A percentile compares a stretch with the other conserved stretches of the same genome.
phyloP scores from a whole-genome alignment of 1,284 basidiomycete genomes.

The Leccinum solheimii region DNA sequence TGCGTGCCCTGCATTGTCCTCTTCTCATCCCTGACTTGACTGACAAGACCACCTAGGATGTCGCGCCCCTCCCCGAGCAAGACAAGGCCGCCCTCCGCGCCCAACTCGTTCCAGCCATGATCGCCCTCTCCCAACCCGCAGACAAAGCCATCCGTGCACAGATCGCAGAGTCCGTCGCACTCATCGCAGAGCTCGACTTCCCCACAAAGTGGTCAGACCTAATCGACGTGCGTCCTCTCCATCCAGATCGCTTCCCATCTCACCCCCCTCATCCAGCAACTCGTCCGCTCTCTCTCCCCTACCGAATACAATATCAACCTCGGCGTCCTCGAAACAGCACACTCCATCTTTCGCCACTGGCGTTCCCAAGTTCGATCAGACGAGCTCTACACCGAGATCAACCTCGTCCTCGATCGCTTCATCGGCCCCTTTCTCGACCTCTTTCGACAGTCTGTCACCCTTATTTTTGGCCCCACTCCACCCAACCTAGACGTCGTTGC shows the following conservation, averaged over 20 bases:
- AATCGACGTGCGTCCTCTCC: conserved; percentile 65
- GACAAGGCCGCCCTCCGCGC: conserved; percentile 71
- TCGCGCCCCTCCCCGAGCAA: conserved; percentile 55
- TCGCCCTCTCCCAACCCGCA: conserved; percentile 64
- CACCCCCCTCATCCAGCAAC: conserved; percentile 57
- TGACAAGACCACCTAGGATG: conserved; percentile 49
- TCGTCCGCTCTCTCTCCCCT: conserved; percentile 75
- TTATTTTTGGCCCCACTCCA: conserved; percentile 49
- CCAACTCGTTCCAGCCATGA: conserved; percentile 81
- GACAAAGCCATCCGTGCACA: conserved; percentile 77
- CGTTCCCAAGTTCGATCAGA: conserved; percentile 89
- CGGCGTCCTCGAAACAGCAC: conserved; percentile 90
- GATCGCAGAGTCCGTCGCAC: conserved; percentile 85
- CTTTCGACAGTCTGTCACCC: conserved; percentile 65
- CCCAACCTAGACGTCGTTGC: conserved; percentile 55
- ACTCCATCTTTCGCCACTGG: conserved; percentile 96
- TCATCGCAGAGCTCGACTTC: conserved; percentile 88
- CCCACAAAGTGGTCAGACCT: conserved; percentile 83
- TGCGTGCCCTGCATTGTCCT: conserved; percentile 37
- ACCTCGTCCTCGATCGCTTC: conserved; percentile 86
- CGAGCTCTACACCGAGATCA: conserved; percentile 88
- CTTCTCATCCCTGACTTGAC: conserved; percentile 2
- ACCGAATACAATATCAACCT: conserved; percentile 86
- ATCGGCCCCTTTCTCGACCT: conserved; percentile 82
- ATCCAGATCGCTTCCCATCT: conserved; percentile 15